Evolutionary conservation across 805 yeast genomes (phyloP).

Genomic region (Dipodascopsis uninucleata): DNA sequence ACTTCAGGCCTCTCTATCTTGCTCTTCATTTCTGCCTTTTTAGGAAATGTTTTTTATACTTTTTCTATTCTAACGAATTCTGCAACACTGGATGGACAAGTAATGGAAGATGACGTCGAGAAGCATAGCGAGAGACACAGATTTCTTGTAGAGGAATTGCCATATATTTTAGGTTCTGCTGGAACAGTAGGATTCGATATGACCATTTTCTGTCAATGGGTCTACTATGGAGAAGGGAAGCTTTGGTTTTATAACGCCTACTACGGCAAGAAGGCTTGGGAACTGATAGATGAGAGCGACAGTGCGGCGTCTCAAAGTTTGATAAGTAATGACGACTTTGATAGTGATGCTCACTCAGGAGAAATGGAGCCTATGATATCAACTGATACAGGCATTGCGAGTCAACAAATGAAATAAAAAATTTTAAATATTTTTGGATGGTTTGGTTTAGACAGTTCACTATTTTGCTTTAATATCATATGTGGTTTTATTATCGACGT

Average conservation of each 20-base stretch:
- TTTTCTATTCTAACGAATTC: constrained; percentile 63
- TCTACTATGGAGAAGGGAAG: constrained; percentile 26
- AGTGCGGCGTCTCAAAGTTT: background rate
- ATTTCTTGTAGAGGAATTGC: constrained; percentile 67
- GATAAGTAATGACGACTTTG: too few species aligned
- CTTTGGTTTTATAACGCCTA: constrained; percentile 17
- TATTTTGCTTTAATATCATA: too few species aligned
- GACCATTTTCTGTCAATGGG: constrained; percentile 40
- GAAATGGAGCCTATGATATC: too few species aligned
- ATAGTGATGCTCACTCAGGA: too few species aligned
- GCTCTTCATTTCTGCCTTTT: constrained; percentile 70
- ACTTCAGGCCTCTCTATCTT: constrained; percentile 83
- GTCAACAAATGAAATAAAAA: too few species aligned
- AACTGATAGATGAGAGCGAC: constrained; percentile 3
- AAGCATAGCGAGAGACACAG: constrained; percentile 38
- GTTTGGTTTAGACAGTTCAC: too few species aligned
- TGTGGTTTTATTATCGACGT: too few species aligned
- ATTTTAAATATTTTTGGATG: too few species aligned
- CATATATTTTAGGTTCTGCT: constrained; percentile 77
- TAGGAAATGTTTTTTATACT: constrained; percentile 76
- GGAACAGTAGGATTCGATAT: constrained; percentile 81
- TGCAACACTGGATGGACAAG: constrained; percentile 26
- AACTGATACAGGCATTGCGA: too few species aligned
- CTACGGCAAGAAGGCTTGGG: constrained; percentile 21
- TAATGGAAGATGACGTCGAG: constrained; percentile 43